Base-by-base conservation (phyloP, 2,329 filamentous ascomycete species). In the Aspergillus sp. region DNA sequence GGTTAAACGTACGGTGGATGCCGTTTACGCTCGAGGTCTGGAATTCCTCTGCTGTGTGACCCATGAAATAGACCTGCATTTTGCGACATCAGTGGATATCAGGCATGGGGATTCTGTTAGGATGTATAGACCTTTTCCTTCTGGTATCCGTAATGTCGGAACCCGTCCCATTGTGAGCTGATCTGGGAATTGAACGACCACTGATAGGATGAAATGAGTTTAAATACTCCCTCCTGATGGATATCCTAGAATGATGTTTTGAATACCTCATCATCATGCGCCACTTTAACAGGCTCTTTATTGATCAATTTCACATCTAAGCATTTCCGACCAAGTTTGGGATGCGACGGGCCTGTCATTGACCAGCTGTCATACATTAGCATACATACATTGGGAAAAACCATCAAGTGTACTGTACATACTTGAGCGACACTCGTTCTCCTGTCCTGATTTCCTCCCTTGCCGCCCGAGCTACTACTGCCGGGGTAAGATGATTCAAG, bases 401-500 rank as follows among this genome's bases (percentile, higher is more conserved):
- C 26, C 18, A 18, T 49, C 5, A 18, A 26, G 3, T 6, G 9
- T 36, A 14, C 12, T 36, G 11, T 18, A 49, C 18, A 14, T 18
- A 49, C 18, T 49, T 49, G 18, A 70, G 64, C 3, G 66, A 68
- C 4, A 72, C 66, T 29, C 69, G 68, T 26, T 65, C 54, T 0
- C 69, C 69, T 1, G 67, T 66, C 26, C 70, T 69, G 61, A 83
- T 82, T 22, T 49, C 46, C 62, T 82, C 80, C 16, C 72, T 72
- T 0, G 78, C 76, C 0, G 80, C 80, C 14, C 72, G 66, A 7
- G 75, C 73, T 18, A 81, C 72, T 6, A 75, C 74, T 20, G 72
- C 65, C 1, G 79, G 76, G 0, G 82, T 85, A 50, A 85, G 75
- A 3, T 83, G 74, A 64, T 85, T 85, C 3, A 85, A 70, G 50